phyloP scores from a whole-genome alignment of 345 rosid genomes.

The Moringa oleifera region DNA sequence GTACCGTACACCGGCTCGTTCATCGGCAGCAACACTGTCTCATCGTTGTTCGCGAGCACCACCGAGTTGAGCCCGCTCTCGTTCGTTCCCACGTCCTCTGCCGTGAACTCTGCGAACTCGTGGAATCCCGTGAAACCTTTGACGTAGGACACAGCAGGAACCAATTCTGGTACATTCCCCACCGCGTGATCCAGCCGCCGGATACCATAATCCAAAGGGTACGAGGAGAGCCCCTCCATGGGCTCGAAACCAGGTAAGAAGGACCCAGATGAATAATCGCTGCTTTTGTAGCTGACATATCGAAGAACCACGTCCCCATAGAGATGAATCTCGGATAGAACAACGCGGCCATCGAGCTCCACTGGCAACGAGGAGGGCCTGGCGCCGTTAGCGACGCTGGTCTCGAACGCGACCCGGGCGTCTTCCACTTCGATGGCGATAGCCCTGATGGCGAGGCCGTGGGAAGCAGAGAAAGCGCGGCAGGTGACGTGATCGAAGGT shows the following conservation, averaged over 20 bases:
- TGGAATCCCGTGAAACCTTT: conserved; percentile 79
- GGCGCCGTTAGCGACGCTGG: conserved; percentile 67
- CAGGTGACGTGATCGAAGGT: conserved; percentile 33
- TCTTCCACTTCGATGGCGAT: conserved; percentile 71
- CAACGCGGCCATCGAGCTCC: conserved; percentile 37
- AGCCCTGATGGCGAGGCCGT: conserved; percentile 74
- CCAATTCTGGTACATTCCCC: conserved; percentile 81
- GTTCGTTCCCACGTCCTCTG: conserved; percentile 86
- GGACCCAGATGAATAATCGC: neutral
- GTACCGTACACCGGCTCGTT: conserved; percentile 94
- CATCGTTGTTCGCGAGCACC: conserved; percentile 75
- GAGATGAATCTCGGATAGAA: conserved; percentile 64
- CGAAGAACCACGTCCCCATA: conserved; percentile 87
- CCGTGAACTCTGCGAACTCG: conserved; percentile 86
- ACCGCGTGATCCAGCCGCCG: conserved; percentile 82
- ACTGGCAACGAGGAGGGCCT: conserved; percentile 44
- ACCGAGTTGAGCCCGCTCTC: conserved; percentile 86
- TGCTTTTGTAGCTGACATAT: conserved; percentile 49
- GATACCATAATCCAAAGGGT: conserved; percentile 69
- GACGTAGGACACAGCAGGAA: conserved; percentile 52
- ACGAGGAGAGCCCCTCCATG: conserved; percentile 43
- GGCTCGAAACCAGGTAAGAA: conserved; percentile 68
- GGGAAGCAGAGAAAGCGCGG: conserved; percentile 52
- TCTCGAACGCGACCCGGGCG: conserved; percentile 52
- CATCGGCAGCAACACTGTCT: conserved; percentile 68